Conservation (phyloP, 2,329 filamentous ascomycete genomes). For the Curvularia verruculosa region DNA sequence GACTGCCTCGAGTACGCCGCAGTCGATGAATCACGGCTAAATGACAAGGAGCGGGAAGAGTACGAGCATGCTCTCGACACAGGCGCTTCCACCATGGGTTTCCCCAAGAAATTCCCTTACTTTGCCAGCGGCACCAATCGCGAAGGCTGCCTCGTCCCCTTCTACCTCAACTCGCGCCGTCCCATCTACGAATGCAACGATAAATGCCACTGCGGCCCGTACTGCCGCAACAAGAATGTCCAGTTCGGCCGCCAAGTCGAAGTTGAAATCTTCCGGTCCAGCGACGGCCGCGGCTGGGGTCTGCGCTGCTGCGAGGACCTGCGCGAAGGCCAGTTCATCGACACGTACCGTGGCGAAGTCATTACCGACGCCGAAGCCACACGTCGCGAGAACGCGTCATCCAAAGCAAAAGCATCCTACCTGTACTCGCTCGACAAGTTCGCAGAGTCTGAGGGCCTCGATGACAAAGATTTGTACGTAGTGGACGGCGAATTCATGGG, state of each 20-base stretch:
- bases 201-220: slow-evolving; percentile 67
- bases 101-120: slow-evolving; percentile 68
- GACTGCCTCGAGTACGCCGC: slow-evolving; percentile 70
- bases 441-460: slow-evolving; percentile 63
- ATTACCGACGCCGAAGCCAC: slow-evolving; percentile 65
- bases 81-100: slow-evolving; percentile 39
- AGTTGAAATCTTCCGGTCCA: slow-evolving; percentile 78
- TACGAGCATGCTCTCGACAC: slow-evolving; percentile 27
- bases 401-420: slow-evolving; percentile 74
- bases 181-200: slow-evolving; percentile 82
- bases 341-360: slow-evolving; percentile 73
- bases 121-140: slow-evolving; percentile 44
- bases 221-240: slow-evolving; percentile 77
- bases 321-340: slow-evolving; percentile 76
- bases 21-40: slow-evolving; percentile 51
- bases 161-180: slow-evolving; percentile 52
- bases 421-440: slow-evolving; percentile 86
- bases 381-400: slow-evolving; percentile 63
- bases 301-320: slow-evolving; percentile 70
- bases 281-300: slow-evolving; percentile 74
- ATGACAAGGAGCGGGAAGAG: slow-evolving; percentile 26
- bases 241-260: slow-evolving; percentile 73
- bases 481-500: slow-evolving; percentile 76
- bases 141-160: slow-evolving; percentile 44
- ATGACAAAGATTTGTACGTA: slow-evolving; percentile 51